phyloP scores from a whole-genome alignment of 768 basidiomycete genomes.

The Butyriboletus loyo region DNA sequence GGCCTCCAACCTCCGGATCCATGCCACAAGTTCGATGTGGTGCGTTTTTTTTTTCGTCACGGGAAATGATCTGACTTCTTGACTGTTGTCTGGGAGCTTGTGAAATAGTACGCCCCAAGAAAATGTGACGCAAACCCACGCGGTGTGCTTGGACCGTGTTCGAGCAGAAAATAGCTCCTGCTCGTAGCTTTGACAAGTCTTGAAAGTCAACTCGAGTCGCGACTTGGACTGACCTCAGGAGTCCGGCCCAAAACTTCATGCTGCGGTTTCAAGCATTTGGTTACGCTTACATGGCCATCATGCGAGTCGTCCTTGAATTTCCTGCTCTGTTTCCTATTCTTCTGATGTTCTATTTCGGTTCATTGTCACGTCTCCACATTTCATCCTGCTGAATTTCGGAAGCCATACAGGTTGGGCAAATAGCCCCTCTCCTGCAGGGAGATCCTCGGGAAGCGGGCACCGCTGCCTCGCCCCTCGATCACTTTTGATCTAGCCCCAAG shows the following conservation, averaged over 20 bases:
- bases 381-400: neutral
- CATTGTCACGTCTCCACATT: neutral
- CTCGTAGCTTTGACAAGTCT: neutral
- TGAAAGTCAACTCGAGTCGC: too few relatives aligned
- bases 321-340: neutral
- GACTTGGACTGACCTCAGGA: neutral
- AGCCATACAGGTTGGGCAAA: neutral
- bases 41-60: neutral
- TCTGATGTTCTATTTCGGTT: neutral
- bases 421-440: neutral
- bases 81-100: neutral
- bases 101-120: neutral
- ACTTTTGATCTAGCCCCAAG: too few relatives aligned
- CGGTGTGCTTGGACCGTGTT: neutral
- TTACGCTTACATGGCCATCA: neutral
- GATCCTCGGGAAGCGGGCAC: neutral
- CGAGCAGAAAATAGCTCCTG: constrained; percentile 1
- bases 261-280: neutral
- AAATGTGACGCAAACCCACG: neutral
- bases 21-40: neutral
- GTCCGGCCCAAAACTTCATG: neutral
- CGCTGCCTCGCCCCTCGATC: neutral
- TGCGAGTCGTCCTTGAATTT: neutral
- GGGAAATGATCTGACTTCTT: neutral
- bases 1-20: neutral